phyloP scores from a whole-genome alignment of 2,329 filamentous ascomycete species.

The Iodosphaeria phyllophila region DNA sequence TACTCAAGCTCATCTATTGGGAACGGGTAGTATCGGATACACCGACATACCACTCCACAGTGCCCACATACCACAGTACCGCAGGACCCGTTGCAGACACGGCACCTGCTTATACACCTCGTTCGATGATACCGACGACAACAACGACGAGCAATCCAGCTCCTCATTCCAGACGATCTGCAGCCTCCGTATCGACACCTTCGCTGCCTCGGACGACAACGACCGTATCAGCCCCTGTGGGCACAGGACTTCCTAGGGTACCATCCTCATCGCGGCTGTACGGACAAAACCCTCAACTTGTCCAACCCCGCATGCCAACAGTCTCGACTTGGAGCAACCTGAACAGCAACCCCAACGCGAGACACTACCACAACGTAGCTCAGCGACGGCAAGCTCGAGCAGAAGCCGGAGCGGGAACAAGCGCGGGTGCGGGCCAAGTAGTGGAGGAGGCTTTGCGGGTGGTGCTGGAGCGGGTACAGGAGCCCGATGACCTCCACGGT shows the following conservation, averaged over 20 bases:
- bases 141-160: constrained; percentile 4
- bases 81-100: constrained; percentile 29
- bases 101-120: constrained; percentile 5
- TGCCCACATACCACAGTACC: constrained; percentile 24
- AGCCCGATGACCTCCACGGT: constrained; percentile 3
- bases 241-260: constrained; percentile 30
- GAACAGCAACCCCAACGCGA: constrained; percentile 32
- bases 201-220: constrained; percentile 13
- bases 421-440: constrained; percentile 2
- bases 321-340: constrained; percentile 39
- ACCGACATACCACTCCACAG: constrained; percentile 42
- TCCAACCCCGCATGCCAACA: constrained; percentile 30
- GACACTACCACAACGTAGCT: constrained; percentile 45
- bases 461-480: constrained; percentile 8
- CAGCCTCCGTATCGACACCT: constrained; percentile 14
- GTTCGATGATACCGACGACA: constrained; percentile 4
- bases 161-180: constrained; percentile 7
- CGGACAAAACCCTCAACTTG: constrained; percentile 24
- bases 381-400: constrained; percentile 34
- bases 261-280: constrained; percentile 19
- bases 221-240: constrained; percentile 10
- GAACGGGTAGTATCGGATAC: constrained; percentile 42
- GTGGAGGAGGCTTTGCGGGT: constrained; percentile 10
- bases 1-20: too few relatives aligned
- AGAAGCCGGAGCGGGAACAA: constrained; percentile 4